Evolutionary conservation across 805 yeast species (phyloP), one percentile per base, ranked within the genome.

Genomic region (Zygosaccharomyces bisporus): DNA sequence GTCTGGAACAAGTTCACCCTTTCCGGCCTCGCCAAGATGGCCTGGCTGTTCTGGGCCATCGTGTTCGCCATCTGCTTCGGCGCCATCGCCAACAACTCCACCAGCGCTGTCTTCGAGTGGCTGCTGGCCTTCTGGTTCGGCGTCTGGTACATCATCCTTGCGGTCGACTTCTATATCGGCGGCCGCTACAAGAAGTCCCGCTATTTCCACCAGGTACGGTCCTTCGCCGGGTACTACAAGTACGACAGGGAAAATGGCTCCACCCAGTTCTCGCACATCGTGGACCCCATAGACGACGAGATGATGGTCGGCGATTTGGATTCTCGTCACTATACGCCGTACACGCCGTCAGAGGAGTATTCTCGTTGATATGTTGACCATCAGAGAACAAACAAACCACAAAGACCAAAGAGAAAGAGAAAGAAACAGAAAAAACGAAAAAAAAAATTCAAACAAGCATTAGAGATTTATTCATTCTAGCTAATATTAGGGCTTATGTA

Each of bases 91-190:
- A 57, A 66, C 30, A 69, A 74, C 50, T 75, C 75, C 3, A 68
- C 74, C 24, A 73, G 81, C 32, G 89, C 89, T 0, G 69, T 73
- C 16, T 79, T 84, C 59, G 98, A 91, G 66, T 91, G 98, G 98
- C 60, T 81, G 3, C 65, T 90, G 34, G 81, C 91, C n/a, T 90
- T 81, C 65, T 81, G 86, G 80, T 90, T 85, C 60, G 93, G 95
- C 3, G 55, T 82, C 25, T 70, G 85, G 48, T 76, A 82, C 51
- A 58, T 82, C 3, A 67, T 81, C 45, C 72, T 90, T 62, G 68
- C 84, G 1, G 72, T 77, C 47, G 97, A 91, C 60, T 72, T 89
- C 52, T 73, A 75, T 54, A 83, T 88, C 1, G 81, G 85, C 16
- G 76, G 81, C 14, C 67, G 69, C 48, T 57, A 55, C 34, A 48